These are phyloP conservation scores for Populus simonii DNA, from an alignment of 345 rosid species.

Conservation along the genomic window DNA sequence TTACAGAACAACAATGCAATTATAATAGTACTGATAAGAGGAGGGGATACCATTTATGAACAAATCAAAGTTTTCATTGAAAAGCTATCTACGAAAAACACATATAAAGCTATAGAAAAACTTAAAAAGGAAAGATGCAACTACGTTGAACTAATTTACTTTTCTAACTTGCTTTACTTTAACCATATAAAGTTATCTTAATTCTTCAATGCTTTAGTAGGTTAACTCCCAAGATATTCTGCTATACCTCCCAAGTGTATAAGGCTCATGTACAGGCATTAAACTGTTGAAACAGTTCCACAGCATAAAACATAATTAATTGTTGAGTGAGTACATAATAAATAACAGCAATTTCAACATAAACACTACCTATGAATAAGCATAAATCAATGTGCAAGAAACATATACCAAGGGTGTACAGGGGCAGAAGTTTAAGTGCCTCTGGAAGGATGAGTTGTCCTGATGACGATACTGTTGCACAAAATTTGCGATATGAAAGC, in stretches of 20 bases:
- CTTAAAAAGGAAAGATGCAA: background rate
- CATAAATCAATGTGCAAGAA: background rate
- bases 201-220: background rate
- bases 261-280: background rate
- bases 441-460: slow-evolving; percentile 99
- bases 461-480: slow-evolving; percentile 88
- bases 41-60: background rate
- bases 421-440: slow-evolving; percentile 92
- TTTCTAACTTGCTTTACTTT: background rate
- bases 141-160: background rate
- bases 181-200: background rate
- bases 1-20: background rate
- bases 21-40: background rate
- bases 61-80: background rate
- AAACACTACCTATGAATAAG: background rate
- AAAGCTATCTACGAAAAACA: background rate
- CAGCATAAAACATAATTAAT: background rate
- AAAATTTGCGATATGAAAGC: slow-evolving; percentile 83
- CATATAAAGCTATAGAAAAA: background rate
- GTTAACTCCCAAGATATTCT: background rate
- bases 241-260: background rate
- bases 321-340: background rate
- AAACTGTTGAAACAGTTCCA: background rate
- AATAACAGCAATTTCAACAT: background rate
- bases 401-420: slow-evolving; percentile 76